Evolutionary conservation across 2,329 filamentous ascomycete species (phyloP).

Genomic region (Hymenoscyphus fructigenus): DNA sequence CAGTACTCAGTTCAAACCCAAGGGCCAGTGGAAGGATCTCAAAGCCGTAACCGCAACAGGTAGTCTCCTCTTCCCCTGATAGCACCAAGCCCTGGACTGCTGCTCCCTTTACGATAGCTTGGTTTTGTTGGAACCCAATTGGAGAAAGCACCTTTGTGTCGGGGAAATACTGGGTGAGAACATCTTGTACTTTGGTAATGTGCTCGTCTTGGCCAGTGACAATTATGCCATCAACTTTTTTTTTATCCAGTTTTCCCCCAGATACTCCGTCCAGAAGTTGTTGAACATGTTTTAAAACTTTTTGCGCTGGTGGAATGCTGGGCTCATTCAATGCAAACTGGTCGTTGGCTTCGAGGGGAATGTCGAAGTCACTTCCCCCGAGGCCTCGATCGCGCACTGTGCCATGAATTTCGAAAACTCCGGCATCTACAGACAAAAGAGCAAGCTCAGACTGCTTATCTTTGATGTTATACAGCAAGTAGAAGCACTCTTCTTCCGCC

Average conservation of each 20-base stretch:
- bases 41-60: background rate
- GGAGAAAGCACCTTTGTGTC: background rate
- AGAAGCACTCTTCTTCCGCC: background rate
- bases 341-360: background rate
- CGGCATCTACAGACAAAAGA: conserved; percentile 10
- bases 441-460: conserved; percentile 13
- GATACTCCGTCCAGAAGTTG: conserved; percentile 12
- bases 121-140: conserved; percentile 5
- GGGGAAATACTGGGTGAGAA: conserved; percentile 14
- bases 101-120: conserved; percentile 9
- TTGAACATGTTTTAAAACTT: conserved; percentile 8
- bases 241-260: conserved; percentile 13
- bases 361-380: conserved; percentile 11
- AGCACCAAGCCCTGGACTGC: conserved; percentile 8
- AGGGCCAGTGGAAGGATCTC: conserved; percentile 10
- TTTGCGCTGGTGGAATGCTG: background rate
- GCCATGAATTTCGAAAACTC: conserved; percentile 18
- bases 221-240: conserved; percentile 17
- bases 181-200: conserved; percentile 10
- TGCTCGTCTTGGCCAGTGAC: conserved; percentile 14
- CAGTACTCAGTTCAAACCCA: conserved; percentile 13
- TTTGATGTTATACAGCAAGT: conserved; percentile 16
- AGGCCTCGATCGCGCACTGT: background rate
- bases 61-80: background rate
- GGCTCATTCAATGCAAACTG: conserved; percentile 1